Evolutionary conservation across 208 protist species (phyloP), one percentile per base, ranked within the genome.

Genomic region (Trypanosoma rangeli): DNA sequence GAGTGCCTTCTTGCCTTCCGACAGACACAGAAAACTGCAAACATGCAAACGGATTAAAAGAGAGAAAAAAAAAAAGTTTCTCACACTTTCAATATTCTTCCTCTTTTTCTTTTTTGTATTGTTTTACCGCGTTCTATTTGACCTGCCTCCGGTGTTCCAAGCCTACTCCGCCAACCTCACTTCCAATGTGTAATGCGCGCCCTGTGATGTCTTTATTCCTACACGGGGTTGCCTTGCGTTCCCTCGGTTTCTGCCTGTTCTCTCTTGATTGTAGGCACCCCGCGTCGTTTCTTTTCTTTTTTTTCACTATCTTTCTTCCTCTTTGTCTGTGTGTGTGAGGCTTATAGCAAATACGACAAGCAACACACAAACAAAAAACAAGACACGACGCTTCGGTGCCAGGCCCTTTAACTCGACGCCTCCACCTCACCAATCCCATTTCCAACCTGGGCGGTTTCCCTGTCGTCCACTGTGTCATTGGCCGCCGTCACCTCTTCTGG

Each of bases 301-400:
- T 64, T 65, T 26, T 67, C 61, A 16, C 71, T 66, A n/a, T 50
- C 61, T 64, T 65, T 29, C 16, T 63, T 49, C 12, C 3, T 69
- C 5, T 31, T 3, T 39, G 48, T 35, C 9, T n/a, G 15, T 49
- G 2, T 10, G 22, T 13, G 18, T 20, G 42, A 3, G 8, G 24
- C 24, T 73, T 44, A 28, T 66, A n/a, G 1, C 15, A 9, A 31
- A 22, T 39, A 46, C 42, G 42, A 46, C 42, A 16, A 5, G 42
- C 8, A 46, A 46, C 42, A 71, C 18, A 61, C 50, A 62, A 42
- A 64, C 16, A 71, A 68, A 57, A 58, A 68, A 57, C 29, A 35
- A 37, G 33, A 9, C 33, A 2, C 26, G 20, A 33, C 20, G 9
- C 35, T 53, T 0, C 49, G 31, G 10, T 26, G 28, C 16, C 16